phyloP scores from a whole-genome alignment of 352 stramenopile genomes.

The Phytophthora melonis region DNA sequence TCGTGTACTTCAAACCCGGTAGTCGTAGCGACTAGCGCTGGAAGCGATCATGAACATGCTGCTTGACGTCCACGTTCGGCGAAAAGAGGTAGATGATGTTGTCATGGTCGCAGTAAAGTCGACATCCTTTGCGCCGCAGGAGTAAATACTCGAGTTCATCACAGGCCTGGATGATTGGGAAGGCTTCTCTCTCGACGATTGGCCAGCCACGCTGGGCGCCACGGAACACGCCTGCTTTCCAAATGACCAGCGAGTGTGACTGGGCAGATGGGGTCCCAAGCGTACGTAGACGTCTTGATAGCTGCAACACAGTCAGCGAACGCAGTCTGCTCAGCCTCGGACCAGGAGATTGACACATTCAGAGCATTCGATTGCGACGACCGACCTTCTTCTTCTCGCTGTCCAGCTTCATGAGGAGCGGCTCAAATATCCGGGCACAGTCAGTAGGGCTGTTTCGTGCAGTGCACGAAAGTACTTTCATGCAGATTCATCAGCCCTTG shows the following conservation, averaged over 20 bases:
- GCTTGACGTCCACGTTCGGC: conserved; percentile 13
- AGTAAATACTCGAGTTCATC: conserved; percentile 24
- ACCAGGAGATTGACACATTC: conserved; percentile 9
- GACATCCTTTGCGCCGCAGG: conserved; percentile 19
- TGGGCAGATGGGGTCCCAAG: not conserved
- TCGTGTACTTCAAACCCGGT: conserved; percentile 19
- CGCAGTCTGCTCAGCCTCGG: not conserved
- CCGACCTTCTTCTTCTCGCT: conserved; percentile 6
- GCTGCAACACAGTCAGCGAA: conserved; percentile 4
- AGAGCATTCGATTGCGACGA: conserved; percentile 14
- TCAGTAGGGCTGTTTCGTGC: conserved; percentile 8
- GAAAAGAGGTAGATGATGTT: conserved; percentile 39
- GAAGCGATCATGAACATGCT: conserved; percentile 25
- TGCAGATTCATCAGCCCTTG: no score
- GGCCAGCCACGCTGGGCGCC: conserved; percentile 18
- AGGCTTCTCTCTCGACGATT: conserved; percentile 33
- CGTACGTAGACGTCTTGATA: not conserved
- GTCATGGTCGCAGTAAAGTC: conserved; percentile 33
- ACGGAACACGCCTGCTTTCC: conserved; percentile 13
- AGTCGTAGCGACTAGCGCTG: conserved; percentile 21
- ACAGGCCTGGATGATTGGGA: conserved; percentile 23
- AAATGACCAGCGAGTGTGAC: conserved; percentile 23
- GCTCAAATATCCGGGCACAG: conserved; percentile 17
- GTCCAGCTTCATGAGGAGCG: conserved; percentile 21
- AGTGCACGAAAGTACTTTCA: no score